These are phyloP conservation scores for Cyclostephanos tholiformis DNA, from an alignment of 108 stramenopile genomes.

Conservation along the genomic window DNA sequence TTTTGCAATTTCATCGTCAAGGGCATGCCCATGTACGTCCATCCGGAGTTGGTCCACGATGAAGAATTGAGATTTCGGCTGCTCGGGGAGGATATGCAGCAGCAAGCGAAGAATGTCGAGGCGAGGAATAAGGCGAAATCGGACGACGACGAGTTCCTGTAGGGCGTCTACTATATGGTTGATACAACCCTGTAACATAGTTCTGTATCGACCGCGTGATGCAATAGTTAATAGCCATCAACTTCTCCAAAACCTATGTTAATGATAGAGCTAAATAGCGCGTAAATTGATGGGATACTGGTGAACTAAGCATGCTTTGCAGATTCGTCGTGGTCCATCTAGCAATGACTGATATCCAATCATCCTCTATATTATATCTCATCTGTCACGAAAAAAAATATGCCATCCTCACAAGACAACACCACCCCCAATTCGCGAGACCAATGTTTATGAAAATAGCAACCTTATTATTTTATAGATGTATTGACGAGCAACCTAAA, in stretches of 20 bases:
- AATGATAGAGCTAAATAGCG: too few species aligned
- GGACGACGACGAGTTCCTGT: slow-evolving; percentile 60
- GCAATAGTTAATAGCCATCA: too few species aligned
- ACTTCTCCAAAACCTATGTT: too few species aligned
- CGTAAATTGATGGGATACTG: neutral
- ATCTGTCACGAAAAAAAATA: too few species aligned
- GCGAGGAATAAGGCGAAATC: slow-evolving; percentile 31
- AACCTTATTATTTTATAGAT: neutral
- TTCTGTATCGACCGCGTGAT: neutral
- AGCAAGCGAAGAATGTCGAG: slow-evolving; percentile 7
- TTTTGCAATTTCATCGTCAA: slow-evolving; percentile 86
- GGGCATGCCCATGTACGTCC: slow-evolving; percentile 68
- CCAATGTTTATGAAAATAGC: neutral
- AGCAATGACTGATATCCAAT: neutral
- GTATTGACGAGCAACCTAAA: slow-evolving; percentile 41
- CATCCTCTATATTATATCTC: too few species aligned
- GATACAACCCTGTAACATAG: too few species aligned
- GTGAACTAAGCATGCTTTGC: too few species aligned
- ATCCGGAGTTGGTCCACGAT: slow-evolving; percentile 71
- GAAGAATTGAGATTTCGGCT: slow-evolving; percentile 52
- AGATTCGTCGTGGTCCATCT: too few species aligned
- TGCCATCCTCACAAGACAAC: neutral
- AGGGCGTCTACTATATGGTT: too few species aligned
- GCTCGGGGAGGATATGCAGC: slow-evolving; percentile 39
- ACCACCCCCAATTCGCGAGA: too few species aligned